Evolutionary conservation across 2,329 filamentous ascomycete species (phyloP).

Genomic region (Didymosphaeria variabile): DNA sequence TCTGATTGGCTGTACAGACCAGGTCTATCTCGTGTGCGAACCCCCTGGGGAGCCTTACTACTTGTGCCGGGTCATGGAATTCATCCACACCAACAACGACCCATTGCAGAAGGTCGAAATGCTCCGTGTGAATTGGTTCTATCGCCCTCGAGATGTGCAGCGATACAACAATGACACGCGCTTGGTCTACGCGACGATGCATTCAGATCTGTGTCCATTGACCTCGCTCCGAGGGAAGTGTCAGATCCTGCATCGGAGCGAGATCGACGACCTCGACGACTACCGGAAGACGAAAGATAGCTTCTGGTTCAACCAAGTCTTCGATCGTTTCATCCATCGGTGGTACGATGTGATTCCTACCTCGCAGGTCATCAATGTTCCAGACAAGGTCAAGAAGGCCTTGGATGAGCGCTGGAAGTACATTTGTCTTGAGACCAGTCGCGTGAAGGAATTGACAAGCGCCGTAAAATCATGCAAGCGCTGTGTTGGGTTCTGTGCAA

Average conservation of each 20-base stretch:
- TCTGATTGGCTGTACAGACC: constrained; percentile 64
- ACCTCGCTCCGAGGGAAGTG: constrained; percentile 94
- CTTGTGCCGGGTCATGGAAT: constrained; percentile 97
- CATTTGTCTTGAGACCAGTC: constrained; percentile 91
- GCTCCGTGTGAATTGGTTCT: constrained; percentile 97
- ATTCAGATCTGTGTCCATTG: constrained; percentile 93
- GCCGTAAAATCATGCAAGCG: constrained; percentile 96
- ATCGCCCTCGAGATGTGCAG: constrained; percentile 93
- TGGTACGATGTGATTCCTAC: constrained; percentile 98
- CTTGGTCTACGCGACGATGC: constrained; percentile 95
- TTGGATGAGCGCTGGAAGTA: constrained; percentile 97
- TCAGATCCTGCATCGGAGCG: constrained; percentile 84
- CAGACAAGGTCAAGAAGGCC: constrained; percentile 92
- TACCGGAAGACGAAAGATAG: constrained; percentile 85
- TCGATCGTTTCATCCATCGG: constrained; percentile 97
- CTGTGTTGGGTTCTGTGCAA: constrained; percentile 90
- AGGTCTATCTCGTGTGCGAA: constrained; percentile 97
- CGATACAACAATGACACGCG: constrained; percentile 91
- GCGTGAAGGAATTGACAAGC: constrained; percentile 93
- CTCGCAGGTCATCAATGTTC: constrained; percentile 92
- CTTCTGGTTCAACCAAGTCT: constrained; percentile 98
- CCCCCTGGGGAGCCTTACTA: constrained; percentile 98
- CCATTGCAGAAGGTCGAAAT: constrained; percentile 78
- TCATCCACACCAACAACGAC: constrained; percentile 79
- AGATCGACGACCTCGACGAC: constrained; percentile 82